Evolutionary conservation across 179 eudicot genomes (phyloP).

Genomic region (Silene noctiflora): DNA sequence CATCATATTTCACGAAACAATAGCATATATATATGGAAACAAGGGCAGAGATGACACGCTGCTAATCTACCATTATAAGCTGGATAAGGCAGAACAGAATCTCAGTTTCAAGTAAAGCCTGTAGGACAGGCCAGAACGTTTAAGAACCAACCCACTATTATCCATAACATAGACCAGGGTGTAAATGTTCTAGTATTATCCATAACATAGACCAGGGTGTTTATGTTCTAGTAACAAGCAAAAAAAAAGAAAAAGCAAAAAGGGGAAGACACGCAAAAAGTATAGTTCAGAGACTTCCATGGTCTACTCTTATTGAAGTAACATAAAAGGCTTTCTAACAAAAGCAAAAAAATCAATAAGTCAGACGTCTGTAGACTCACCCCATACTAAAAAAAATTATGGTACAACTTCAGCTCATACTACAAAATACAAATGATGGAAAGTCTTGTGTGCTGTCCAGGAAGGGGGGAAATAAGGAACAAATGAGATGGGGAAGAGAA

Average conservation of each 20-base stretch:
- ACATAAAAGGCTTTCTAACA: too few relatives aligned
- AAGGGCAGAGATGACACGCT: background rate
- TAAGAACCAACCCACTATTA: too few relatives aligned
- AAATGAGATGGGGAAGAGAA: background rate
- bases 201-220: too few relatives aligned
- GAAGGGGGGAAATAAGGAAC: background rate
- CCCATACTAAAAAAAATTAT: background rate
- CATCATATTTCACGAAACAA: background rate
- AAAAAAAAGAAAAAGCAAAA: too few relatives aligned
- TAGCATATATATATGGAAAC: constrained; percentile 5
- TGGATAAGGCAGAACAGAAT: background rate
- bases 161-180: too few relatives aligned
- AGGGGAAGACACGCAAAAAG: too few relatives aligned
- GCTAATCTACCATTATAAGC: background rate
- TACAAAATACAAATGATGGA: background rate
- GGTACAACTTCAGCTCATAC: background rate
- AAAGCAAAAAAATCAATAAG: too few relatives aligned
- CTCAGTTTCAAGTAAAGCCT: constrained; percentile 4
- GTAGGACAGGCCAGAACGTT: background rate
- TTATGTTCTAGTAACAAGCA: too few relatives aligned
- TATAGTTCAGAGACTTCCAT: too few relatives aligned
- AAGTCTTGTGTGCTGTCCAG: background rate
- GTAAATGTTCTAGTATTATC: too few relatives aligned
- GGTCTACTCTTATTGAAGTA: too few relatives aligned
- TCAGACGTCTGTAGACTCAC: background rate